Base-by-base conservation (phyloP, 2,329 filamentous ascomycete genomes). In the Botrytis aclada region DNA sequence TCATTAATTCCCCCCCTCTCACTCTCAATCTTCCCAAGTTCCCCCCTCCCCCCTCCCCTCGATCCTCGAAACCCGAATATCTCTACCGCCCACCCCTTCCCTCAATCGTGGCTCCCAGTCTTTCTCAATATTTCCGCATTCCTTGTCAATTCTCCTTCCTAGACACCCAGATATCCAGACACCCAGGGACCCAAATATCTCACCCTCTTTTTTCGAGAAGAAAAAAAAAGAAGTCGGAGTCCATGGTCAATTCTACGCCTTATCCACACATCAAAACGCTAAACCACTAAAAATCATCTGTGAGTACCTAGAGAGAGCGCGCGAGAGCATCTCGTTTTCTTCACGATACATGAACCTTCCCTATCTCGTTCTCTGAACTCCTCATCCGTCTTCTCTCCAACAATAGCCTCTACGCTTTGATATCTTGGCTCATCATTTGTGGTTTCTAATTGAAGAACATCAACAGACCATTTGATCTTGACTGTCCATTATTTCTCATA, bases 381-480 rank as follows among this genome's bases (percentile, higher is more conserved):
- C 25, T 67, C 34, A 20, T 16, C 45, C 16, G n/a, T 16, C 16
- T 56, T 14, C 51, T 54, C 14, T 29, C 65, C 34, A 56, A 10
- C 25, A 32, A 22, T 34, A 56, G 54, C 39, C 25, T 67, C 65
- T 56, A 39, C 65, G 65, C 65, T 67, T 67, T 32, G 65, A 56
- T 67, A 41, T 22, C n/a, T 56, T 67, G n/a, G 65, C 47, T 56
- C 39, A n/a, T 41, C 10, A 29, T 56, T 32, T 37, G 18, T 25
- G 12, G 47, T 67, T 67, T 67, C 65, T 56, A 67, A 67, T 67
- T 67, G 47, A 67, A 67, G 45, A 56, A 56, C 47, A 67, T 43
- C 65, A 32, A 56, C 65, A 67, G 65, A 29, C 10, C 34, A 56
- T 67, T 41, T 56, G 18, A 67, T 41, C 65, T 25, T 41, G 47